Conservation (phyloP, 1,139 yeast genomes). For the Kodamaea plutei region DNA sequence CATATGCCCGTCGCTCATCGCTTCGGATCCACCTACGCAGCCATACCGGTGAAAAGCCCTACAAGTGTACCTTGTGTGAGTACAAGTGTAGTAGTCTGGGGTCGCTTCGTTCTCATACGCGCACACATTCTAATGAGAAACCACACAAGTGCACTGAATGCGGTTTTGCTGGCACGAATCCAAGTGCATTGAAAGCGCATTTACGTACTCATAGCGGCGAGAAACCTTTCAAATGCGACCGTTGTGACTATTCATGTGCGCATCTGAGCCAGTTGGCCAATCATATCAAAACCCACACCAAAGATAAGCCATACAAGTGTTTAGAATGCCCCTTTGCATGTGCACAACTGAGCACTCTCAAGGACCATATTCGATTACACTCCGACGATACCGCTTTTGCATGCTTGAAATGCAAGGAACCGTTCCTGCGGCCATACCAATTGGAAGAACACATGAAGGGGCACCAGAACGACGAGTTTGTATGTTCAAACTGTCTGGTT, state of each 20-base stretch:
- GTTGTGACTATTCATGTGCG: conserved; percentile 12
- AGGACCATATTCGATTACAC: conserved; percentile 1
- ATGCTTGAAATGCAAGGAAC: conserved; percentile 1
- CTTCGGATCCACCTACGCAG: neutral
- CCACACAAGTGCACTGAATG: conserved; percentile 22
- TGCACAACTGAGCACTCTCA: conserved; percentile 1
- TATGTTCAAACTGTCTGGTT: conserved; percentile 1
- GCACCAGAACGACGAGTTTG: conserved; percentile 1
- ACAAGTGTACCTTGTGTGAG: neutral
- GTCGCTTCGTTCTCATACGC: conserved; percentile 10
- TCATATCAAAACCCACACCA: conserved; percentile 1
- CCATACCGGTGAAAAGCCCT: neutral
- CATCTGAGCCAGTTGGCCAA: neutral
- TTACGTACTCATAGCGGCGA: conserved; percentile 24
- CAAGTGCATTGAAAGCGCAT: conserved; percentile 72
- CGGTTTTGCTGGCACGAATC: conserved; percentile 55
- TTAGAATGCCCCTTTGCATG: neutral
- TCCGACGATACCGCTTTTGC: neutral
- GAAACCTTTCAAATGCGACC: conserved; percentile 20
- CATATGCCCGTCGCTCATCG: neutral
- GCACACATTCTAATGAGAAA: conserved; percentile 26
- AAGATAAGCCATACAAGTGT: neutral
- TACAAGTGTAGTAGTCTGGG: neutral
- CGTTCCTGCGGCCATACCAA: conserved; percentile 2
- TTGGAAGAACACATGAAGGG: conserved; percentile 1